Base-by-base conservation (phyloP, 345 rosid genomes). In the Euphorbia lathyris region DNA sequence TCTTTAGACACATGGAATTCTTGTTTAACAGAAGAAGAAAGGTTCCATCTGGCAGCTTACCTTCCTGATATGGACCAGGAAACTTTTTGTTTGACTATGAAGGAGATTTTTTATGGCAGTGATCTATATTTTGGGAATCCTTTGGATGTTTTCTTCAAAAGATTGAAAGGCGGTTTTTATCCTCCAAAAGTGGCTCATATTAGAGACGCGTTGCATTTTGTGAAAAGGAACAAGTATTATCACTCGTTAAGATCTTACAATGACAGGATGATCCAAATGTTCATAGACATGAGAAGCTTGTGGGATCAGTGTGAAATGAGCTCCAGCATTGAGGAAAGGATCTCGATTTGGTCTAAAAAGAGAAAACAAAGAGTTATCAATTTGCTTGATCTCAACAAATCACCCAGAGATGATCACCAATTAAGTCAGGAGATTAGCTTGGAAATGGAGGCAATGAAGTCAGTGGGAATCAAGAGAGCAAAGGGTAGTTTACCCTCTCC, bases 51-150 rank as follows among this genome's bases (percentile, higher is more conserved):
- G 19, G 79, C 87, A 9, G 78, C 81, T 75, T 82, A 79, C 79
- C 87, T 88, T 56, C 94, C 94, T 1, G 94, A 88, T 81, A 81
- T 86, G 88, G 89, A 85, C 64, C 83, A 82, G 67, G 77, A 83
- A 65, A 81, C 83, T 12, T 88, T 86, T 71, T 50, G 50, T 70
- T 20, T 77, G 71, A 85, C 86, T 11, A 79, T 88, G 89, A 79
- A 72, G 65, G 87, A 86, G 67, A 82, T 88, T 75, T 79, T 88
- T 71, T 82, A 78, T 70, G 91, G 88, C 62, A 78, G 70, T 66
- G 73, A 75, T 73, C 43, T 88, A 55, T 72, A 65, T 79, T 84
- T 88, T 74, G 94, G 91, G 72, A 88, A 83, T 77, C 91, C 91
- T 4, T 22, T 77, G 80, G 87, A 85, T 74, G 68, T 12, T n/a